Percentiles rank a stretch among this genome's conserved stretches.
Conservation (phyloP, 768 basidiomycete species). For the Tulasnella calospora region DNA sequence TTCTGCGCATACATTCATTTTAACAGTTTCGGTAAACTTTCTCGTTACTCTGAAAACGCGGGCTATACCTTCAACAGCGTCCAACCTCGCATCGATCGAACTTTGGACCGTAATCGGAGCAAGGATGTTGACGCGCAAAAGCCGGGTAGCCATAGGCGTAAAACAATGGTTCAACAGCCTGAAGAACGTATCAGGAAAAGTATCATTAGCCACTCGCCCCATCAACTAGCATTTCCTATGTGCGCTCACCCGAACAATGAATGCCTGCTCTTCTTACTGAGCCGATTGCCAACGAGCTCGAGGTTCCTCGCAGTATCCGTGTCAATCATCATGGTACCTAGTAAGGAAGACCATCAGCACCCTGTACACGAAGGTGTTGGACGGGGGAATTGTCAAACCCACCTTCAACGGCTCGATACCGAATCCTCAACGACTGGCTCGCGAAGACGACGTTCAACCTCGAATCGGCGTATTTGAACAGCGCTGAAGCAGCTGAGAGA, state of each 20-base stretch:
- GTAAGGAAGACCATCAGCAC: background rate
- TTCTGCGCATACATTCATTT: conserved; percentile 43
- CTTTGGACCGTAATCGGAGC: conserved; percentile 69
- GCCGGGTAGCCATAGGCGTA: conserved; percentile 84
- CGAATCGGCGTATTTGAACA: conserved; percentile 79
- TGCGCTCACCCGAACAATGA: conserved; percentile 69
- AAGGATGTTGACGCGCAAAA: conserved; percentile 73
- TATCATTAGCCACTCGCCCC: background rate
- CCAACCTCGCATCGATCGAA: conserved; percentile 74
- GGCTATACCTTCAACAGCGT: conserved; percentile 70
- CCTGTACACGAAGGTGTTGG: too few relatives aligned
- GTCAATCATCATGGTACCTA: conserved; percentile 91
- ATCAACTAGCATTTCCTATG: background rate
- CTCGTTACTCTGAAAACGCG: background rate
- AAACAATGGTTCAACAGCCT: conserved; percentile 75
- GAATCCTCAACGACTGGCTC: conserved; percentile 61
- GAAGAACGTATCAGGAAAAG: background rate
- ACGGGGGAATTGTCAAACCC: background rate
- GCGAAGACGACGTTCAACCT: conserved; percentile 68
- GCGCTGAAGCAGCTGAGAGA: conserved; percentile 74
- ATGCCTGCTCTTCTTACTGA: conserved; percentile 59
- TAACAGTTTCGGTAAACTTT: conserved; percentile 27
- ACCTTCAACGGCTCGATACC: conserved; percentile 68
- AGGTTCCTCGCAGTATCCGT: conserved; percentile 81
- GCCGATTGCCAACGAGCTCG: conserved; percentile 77